These are phyloP conservation scores for Candida dajiaensis DNA, from an alignment of 805 yeast genomes.

Conservation along the genomic window DNA sequence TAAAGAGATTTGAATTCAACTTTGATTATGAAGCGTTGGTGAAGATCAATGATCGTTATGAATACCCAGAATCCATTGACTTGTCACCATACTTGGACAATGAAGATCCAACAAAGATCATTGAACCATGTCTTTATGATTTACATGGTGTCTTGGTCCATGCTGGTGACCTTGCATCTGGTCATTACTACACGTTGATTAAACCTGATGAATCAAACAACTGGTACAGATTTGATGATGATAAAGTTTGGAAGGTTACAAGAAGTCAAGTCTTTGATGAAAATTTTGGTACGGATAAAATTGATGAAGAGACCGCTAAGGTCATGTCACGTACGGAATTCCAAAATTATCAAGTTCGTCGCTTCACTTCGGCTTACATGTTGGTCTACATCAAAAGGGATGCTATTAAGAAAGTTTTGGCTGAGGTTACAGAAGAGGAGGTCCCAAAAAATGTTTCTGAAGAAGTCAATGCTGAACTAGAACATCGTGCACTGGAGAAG, in stretches of 20 bases:
- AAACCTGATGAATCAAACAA: slow-evolving; percentile 64
- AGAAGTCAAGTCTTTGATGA: slow-evolving; percentile 82
- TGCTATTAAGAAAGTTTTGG: slow-evolving; percentile 50
- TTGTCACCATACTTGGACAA: slow-evolving; percentile 72
- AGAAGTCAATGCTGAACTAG: slow-evolving; percentile 58
- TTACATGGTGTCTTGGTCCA: slow-evolving; percentile 94
- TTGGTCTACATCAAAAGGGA: slow-evolving; percentile 79
- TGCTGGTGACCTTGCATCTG: slow-evolving; percentile 91
- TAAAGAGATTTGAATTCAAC: slow-evolving; percentile 92
- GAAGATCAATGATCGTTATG: slow-evolving; percentile 88
- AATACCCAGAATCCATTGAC: slow-evolving; percentile 80
- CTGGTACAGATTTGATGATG: slow-evolving; percentile 96
- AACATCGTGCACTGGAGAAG: slow-evolving; percentile 45
- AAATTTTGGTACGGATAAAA: slow-evolving; percentile 77
- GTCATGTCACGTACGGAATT: slow-evolving; percentile 53
- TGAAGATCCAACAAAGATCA: slow-evolving; percentile 27
- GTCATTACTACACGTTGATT: slow-evolving; percentile 93
- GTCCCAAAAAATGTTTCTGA: slow-evolving; percentile 66
- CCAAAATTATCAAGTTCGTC: slow-evolving; percentile 57
- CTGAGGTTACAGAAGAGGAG: slow-evolving; percentile 45
- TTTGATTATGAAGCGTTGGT: slow-evolving; percentile 82
- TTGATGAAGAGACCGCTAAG: slow-evolving; percentile 42
- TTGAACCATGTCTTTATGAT: slow-evolving; percentile 68
- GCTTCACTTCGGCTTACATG: slow-evolving; percentile 96
- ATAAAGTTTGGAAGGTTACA: slow-evolving; percentile 84